Percentiles rank a stretch among this genome's conserved stretches.
phyloP scores from a whole-genome alignment of 352 stramenopile species.

The Globisporangium cylindrosporum region DNA sequence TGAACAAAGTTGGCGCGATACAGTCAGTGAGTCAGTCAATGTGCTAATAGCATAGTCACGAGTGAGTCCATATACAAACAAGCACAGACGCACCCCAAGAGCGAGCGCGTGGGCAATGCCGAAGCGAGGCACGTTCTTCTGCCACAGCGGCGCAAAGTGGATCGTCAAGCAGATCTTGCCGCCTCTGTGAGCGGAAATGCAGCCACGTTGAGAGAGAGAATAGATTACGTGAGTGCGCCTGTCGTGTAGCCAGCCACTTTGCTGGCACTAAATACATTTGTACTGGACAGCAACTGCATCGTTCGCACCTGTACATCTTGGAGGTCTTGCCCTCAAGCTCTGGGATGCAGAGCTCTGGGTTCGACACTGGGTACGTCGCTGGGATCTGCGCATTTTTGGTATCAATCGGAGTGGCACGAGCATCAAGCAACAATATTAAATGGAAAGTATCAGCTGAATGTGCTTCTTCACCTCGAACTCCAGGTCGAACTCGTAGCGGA shows the following conservation, averaged over 20 bases:
- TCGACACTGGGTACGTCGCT: slow-evolving; percentile 78
- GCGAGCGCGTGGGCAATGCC: slow-evolving; percentile 82
- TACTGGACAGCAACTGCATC: neutral
- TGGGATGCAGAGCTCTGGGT: slow-evolving; percentile 81
- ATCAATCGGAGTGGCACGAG: neutral
- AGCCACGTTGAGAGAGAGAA: neutral
- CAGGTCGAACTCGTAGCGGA: slow-evolving; percentile 86
- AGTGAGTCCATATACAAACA: neutral
- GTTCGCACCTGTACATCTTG: slow-evolving; percentile 84
- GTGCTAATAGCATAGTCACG: neutral
- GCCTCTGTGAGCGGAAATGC: slow-evolving; percentile 26
- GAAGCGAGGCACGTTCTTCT: slow-evolving; percentile 87
- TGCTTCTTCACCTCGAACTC: slow-evolving; percentile 63
- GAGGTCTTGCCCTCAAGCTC: slow-evolving; percentile 88
- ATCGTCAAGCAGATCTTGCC: slow-evolving; percentile 89
- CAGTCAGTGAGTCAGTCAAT: neutral
- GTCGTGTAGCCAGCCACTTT: neutral
- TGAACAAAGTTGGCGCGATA: slow-evolving; percentile 18
- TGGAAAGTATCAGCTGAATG: neutral
- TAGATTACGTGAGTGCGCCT: neutral
- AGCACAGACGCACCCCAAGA: slow-evolving; percentile 52
- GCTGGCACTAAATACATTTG: neutral
- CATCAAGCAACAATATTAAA: neutral
- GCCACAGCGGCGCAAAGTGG: slow-evolving; percentile 88
- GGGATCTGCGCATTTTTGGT: slow-evolving; percentile 38